Percentiles rank a stretch among this genome's conserved stretches.
Evolutionary conservation across 1,284 basidiomycete genomes (phyloP).

Genomic region (Puccinia horiana): DNA sequence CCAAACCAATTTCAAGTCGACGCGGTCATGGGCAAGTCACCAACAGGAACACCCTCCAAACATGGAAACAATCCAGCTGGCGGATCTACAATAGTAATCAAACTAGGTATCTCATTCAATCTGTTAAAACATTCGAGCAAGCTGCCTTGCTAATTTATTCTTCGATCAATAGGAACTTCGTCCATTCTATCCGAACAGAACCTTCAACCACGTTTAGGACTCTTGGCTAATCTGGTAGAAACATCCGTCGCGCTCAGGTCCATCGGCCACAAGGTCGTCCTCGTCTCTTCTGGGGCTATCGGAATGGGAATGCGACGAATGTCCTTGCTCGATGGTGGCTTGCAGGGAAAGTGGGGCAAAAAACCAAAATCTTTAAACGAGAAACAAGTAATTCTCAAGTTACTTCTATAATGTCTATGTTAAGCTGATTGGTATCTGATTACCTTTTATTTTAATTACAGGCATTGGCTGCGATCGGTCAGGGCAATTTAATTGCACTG

Average conservation of each 20-base stretch:
- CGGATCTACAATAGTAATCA: conserved; percentile 73
- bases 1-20: not conserved
- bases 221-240: conserved; percentile 87
- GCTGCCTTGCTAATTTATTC: not conserved
- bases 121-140: not conserved
- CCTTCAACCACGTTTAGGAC: conserved; percentile 80
- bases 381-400: conserved; percentile 70
- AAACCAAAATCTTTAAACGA: conserved; percentile 81
- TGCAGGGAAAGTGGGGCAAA: conserved; percentile 65
- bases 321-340: conserved; percentile 56
- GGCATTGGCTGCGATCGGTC: conserved; percentile 94
- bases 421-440: not conserved
- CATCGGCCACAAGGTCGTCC: conserved; percentile 86
- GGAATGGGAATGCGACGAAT: conserved; percentile 91
- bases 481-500: conserved; percentile 89
- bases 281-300: conserved; percentile 94
- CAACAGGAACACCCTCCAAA: not conserved
- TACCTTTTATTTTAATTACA: conserved; percentile 13
- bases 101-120: conserved; percentile 67
- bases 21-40: not conserved
- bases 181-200: conserved; percentile 89
- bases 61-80: not conserved
- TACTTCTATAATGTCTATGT: not conserved
- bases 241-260: conserved; percentile 76
- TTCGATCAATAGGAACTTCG: conserved; percentile 70